Evolutionary conservation across 2,329 filamentous ascomycete genomes (phyloP).

Genomic region (Boeremia lycopersici): DNA sequence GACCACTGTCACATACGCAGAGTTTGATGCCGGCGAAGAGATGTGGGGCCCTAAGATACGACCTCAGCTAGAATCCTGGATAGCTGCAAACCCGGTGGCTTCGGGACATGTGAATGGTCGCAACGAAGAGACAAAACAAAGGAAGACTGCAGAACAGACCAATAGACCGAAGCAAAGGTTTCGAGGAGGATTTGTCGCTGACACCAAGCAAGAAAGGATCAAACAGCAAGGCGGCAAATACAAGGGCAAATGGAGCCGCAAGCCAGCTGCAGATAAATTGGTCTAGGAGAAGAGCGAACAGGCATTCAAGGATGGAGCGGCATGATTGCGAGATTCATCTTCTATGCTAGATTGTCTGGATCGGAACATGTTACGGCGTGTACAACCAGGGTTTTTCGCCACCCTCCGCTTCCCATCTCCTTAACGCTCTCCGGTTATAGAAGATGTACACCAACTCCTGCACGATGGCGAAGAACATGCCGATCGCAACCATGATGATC

Average conservation of each 20-base stretch:
- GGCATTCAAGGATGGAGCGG: neutral
- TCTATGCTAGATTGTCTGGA: no score
- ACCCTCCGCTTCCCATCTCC: slow-evolving; percentile 18
- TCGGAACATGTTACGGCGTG: slow-evolving; percentile 10
- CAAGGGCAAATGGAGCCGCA: slow-evolving; percentile 34
- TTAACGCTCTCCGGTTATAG: slow-evolving; percentile 45
- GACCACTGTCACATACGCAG: slow-evolving; percentile 27
- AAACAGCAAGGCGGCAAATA: slow-evolving; percentile 38
- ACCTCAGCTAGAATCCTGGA: slow-evolving; percentile 32
- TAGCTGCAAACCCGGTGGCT: slow-evolving; percentile 24
- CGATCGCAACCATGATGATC: slow-evolving; percentile 53
- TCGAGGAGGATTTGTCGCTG: slow-evolving; percentile 35
- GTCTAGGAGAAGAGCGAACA: neutral
- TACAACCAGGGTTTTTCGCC: slow-evolving; percentile 31
- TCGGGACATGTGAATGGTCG: slow-evolving; percentile 29
- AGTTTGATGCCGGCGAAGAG: slow-evolving; percentile 31
- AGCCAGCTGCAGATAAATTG: neutral
- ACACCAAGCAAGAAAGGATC: slow-evolving; percentile 36
- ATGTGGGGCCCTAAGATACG: slow-evolving; percentile 30
- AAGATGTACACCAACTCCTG: slow-evolving; percentile 50
- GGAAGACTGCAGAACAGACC: slow-evolving; percentile 17
- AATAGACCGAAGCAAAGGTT: slow-evolving; percentile 32
- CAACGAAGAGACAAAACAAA: slow-evolving; percentile 21
- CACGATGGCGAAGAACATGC: slow-evolving; percentile 49
- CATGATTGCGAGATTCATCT: neutral